Evolutionary conservation across 805 yeast species (phyloP).

Genomic region (Schizosaccharomyces lindneri): DNA sequence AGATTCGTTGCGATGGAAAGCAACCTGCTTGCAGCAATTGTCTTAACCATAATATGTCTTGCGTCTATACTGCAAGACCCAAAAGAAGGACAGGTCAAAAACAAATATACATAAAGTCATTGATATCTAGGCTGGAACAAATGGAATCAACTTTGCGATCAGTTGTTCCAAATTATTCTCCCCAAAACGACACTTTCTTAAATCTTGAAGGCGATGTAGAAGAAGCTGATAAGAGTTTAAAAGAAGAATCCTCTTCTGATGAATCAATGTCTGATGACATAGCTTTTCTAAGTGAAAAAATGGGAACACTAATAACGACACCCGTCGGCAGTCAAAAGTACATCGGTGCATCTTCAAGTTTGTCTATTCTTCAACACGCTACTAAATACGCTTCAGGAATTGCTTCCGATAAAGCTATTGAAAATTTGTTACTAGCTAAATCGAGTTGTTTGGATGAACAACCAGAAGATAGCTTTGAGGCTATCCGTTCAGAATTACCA

Average conservation of each 20-base stretch:
- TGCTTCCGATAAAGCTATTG: neutral
- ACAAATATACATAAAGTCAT: constrained; percentile 10
- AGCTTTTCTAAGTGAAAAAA: neutral
- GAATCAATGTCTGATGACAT: neutral
- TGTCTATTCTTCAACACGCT: neutral
- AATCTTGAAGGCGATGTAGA: neutral
- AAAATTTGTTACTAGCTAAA: neutral
- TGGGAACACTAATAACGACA: neutral
- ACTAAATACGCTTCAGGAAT: neutral
- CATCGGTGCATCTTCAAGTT: neutral
- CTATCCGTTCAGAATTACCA: neutral
- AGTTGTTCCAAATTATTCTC: constrained; percentile 5
- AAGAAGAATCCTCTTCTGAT: neutral
- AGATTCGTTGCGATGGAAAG: constrained; percentile 19
- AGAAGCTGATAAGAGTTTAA: neutral
- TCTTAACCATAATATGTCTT: constrained; percentile 8
- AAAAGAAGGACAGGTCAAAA: constrained; percentile 10
- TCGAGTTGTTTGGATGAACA: neutral
- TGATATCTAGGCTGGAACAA: constrained; percentile 9
- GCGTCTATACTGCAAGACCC: constrained; percentile 10
- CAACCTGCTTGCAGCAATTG: constrained; percentile 13
- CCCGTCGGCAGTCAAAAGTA: neutral
- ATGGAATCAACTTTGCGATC: constrained; percentile 10
- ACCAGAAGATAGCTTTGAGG: neutral
- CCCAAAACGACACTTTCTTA: neutral